These are phyloP conservation scores for Pseudotsuga menziesii DNA, from an alignment of 75 land plant species.

Conservation along the genomic window DNA sequence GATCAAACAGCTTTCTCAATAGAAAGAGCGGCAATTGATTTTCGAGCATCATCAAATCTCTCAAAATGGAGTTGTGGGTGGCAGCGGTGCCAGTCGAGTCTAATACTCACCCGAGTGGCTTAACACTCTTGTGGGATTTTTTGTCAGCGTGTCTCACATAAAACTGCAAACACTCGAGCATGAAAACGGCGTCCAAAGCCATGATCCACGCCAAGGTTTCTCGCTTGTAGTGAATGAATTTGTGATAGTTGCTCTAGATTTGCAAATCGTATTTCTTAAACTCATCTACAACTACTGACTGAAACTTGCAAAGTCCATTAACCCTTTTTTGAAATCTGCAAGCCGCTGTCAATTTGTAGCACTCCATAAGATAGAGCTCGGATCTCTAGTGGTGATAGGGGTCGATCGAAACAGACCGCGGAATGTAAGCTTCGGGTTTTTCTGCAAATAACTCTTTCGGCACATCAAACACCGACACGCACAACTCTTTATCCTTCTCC, in stretches of 20 bases:
- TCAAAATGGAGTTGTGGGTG: background rate
- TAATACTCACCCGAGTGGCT: background rate
- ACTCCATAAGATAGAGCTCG: background rate
- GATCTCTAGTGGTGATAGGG: background rate
- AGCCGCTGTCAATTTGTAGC: background rate
- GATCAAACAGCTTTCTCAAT: background rate
- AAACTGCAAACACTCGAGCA: background rate
- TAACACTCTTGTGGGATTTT: background rate
- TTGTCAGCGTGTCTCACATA: background rate
- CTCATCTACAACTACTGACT: background rate
- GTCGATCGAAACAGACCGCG: background rate
- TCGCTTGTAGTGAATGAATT: background rate
- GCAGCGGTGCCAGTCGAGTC: background rate
- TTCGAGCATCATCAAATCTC: background rate
- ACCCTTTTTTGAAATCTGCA: background rate
- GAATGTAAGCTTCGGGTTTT: conserved; percentile 5
- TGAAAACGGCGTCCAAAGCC: background rate
- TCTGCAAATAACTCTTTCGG: background rate
- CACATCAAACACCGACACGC: background rate
- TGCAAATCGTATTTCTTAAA: background rate
- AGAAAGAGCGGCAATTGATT: background rate
- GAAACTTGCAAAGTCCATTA: background rate
- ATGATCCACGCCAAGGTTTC: background rate
- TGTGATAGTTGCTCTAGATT: background rate
- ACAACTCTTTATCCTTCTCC: background rate